These are phyloP conservation scores for Lachnellula arida DNA, from an alignment of 2,329 filamentous ascomycete species.

Conservation along the genomic window DNA sequence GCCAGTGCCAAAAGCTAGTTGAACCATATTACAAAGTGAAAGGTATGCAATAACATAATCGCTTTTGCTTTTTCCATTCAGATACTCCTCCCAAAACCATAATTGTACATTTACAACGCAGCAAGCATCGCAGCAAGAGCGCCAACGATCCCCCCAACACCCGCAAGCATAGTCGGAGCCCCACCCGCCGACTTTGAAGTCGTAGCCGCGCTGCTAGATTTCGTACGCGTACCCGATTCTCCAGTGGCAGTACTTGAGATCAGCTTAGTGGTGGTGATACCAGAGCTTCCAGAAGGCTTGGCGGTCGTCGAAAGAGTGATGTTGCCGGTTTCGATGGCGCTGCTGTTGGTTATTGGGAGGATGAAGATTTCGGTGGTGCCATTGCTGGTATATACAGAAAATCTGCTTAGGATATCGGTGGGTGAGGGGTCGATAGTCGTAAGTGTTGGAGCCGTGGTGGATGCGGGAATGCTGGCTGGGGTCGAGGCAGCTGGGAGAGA, in stretches of 20 bases:
- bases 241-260: background rate
- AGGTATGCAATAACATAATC: background rate
- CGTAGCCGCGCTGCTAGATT: no score
- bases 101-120: slow-evolving; percentile 11
- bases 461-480: no score
- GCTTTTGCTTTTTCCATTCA: background rate
- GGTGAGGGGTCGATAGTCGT: background rate
- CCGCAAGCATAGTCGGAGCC: slow-evolving; percentile 7
- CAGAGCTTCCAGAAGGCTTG: background rate
- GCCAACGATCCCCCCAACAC: slow-evolving; percentile 9
- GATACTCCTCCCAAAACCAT: background rate
- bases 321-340: background rate
- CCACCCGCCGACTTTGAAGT: background rate
- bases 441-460: background rate
- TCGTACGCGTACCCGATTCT: background rate
- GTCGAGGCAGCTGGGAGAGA: no score
- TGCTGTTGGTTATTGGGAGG: background rate
- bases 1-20: no score
- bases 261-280: no score
- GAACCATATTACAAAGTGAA: background rate
- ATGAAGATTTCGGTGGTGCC: no score
- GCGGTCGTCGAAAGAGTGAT: slow-evolving; percentile 1
- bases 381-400: no score
- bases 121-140: slow-evolving; percentile 12
- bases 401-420: no score